Base-by-base conservation (phyloP, 106 monocot species). In the Platanthera zijinensis region DNA sequence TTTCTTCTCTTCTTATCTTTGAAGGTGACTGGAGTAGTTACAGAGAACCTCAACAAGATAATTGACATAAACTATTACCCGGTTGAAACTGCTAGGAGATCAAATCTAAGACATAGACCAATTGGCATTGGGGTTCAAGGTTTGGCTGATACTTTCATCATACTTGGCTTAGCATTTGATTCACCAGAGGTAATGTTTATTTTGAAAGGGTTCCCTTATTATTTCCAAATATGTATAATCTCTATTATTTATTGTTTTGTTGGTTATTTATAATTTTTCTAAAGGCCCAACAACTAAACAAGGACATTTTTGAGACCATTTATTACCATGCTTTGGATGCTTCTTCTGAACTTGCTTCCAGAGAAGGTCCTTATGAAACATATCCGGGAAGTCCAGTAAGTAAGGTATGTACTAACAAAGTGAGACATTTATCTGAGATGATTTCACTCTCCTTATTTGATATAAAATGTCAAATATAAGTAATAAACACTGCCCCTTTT, bases 111-210 rank as follows among this genome's bases (percentile, higher is more conserved):
- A 46, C 91, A 97, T 78, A 87, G 96, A 14, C 96, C 93, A 59
- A 97, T 97, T 83, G 96, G 96, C 39, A 91, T 97, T 48, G 93
- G 96, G 10, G 93, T 97, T 52, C 96, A 97, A 80, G 96, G 96
- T 70, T 79, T 97, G 66, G 96, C 96, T 78, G 96, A 97, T 80
- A 84, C 96, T 52, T 97, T 97, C 68, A 94, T 97, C 46, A 74
- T 97, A 64, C 93, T 97, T 22, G 96, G 96, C 70, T 86, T 93
- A 91, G 84, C 96, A 71, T 97, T 97, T 91, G 96, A 97, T 81
- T 97, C 96, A 69, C 76, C 79, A 75, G 87, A 97, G 93, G 96
- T 93, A 64, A n/a, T 17, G 79, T 53, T 12, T 74, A 13, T 22
- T 18, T 39, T 39, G 39, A 39, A 3, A 39, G 39, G 39, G 39